These are phyloP conservation scores for Boletus reticuloceps DNA, from an alignment of 768 basidiomycete genomes.

Conservation along the genomic window DNA sequence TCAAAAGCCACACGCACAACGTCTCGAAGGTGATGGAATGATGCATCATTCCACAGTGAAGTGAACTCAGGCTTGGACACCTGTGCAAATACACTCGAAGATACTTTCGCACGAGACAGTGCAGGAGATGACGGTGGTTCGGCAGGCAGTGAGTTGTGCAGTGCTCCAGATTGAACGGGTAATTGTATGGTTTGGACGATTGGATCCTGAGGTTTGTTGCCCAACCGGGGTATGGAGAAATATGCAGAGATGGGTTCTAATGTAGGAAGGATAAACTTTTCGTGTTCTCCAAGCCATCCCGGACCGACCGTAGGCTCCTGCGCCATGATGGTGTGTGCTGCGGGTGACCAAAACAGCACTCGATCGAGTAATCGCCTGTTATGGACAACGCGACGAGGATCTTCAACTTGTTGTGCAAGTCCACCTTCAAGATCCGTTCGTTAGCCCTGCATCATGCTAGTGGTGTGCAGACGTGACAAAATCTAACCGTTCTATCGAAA, in stretches of 20 bases:
- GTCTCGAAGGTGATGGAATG: conserved; percentile 1
- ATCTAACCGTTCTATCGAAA: too few species aligned
- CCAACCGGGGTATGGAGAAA: conserved; percentile 65
- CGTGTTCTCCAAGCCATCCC: conserved; percentile 17
- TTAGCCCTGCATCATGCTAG: too few species aligned
- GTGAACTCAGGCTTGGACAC: not conserved
- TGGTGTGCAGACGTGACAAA: too few species aligned
- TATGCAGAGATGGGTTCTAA: conserved; percentile 41
- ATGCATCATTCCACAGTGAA: conserved; percentile 21
- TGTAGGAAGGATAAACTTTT: conserved; percentile 14
- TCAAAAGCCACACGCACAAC: conserved; percentile 14
- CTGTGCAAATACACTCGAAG: not conserved
- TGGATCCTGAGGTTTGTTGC: conserved; percentile 76
- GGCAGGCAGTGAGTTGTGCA: not conserved
- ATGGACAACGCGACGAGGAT: not conserved
- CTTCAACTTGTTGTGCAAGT: too few species aligned
- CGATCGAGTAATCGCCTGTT: not conserved
- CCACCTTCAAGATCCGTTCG: too few species aligned
- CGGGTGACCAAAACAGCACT: too few species aligned
- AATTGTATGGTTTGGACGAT: conserved; percentile 58
- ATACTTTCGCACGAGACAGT: not conserved
- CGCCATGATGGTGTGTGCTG: not conserved
- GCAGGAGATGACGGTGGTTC: not conserved
- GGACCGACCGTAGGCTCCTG: not conserved
- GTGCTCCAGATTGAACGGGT: not conserved